Base-by-base conservation (phyloP, 176 grass and related monocot species). In the Tillandsia fasciculata region DNA sequence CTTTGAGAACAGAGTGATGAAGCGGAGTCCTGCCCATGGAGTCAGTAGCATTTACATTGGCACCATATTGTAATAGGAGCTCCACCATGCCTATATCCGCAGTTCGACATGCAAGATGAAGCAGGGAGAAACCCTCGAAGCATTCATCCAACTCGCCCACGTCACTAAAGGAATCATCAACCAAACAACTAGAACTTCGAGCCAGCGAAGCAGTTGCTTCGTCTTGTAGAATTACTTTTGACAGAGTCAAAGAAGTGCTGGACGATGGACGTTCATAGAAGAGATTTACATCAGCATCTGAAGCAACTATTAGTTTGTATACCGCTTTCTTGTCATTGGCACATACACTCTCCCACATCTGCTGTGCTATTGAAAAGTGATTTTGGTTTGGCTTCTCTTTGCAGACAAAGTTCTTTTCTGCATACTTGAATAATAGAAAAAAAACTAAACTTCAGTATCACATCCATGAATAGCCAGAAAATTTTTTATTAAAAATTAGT, bases 1-100 rank as follows among this genome's bases (percentile, higher is more conserved):
- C 90, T 86, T 93, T 99, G 76, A 94, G 73, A 69, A 99, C 83
- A 53, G 84, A 90, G 76, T 94, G 95, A 72, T 99, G 95, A 80
- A 99, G 95, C 11, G 95, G 90, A 0, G 87, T 85, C 18, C 82
- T 72, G 0, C 87, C 82, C 67, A 74, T 87, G 2, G 58, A 76
- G 79, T 99, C 90, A 13, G 69, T 66, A 53, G 82, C 73, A 73
- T 99, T 99, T 59, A 90, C 66, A 73, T 81, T 86, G 26, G 95
- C 90, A 2, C 95, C 95, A 64, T 99, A 99, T 70, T 99, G 95
- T 82, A 99, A 64, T 48, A 99, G 89, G 48, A 99, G 86, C 58
- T 99, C 95, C 79, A 94, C 82, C 95, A 99, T 94, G 10, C 95
- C 90, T 24, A 99, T 71, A 65, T 99, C 95, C 22, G 69, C 87